Evolutionary conservation across 495 filamentous ascomycete species (phyloP).

Genomic region (Immersiella caudata): DNA sequence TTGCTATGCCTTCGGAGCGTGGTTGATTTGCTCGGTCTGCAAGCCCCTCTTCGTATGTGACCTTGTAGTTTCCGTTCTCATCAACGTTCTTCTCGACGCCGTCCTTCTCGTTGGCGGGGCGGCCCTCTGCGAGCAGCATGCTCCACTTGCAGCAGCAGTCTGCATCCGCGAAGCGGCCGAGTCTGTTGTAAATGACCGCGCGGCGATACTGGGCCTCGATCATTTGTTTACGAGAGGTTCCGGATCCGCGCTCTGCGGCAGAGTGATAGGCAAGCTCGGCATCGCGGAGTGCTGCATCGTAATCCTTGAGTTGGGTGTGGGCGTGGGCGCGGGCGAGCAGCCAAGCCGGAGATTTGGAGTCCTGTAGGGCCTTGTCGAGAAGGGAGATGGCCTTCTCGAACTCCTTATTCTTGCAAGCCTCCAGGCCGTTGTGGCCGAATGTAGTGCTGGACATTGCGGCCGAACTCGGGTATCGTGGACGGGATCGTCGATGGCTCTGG

Average conservation of each 20-base stretch:
- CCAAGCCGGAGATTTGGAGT: constrained; percentile 74
- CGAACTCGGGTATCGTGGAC: neutral
- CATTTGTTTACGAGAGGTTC: constrained; percentile 73
- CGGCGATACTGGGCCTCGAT: constrained; percentile 79
- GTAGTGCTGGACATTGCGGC: constrained; percentile 36
- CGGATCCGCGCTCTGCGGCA: constrained; percentile 65
- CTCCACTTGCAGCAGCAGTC: constrained; percentile 70
- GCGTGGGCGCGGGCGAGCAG: constrained; percentile 87
- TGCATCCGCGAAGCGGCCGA: constrained; percentile 76
- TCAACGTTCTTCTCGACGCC: constrained; percentile 45
- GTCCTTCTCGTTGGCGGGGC: constrained; percentile 44
- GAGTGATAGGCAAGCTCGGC: constrained; percentile 72
- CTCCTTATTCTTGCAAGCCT: constrained; percentile 65
- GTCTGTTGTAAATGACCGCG: constrained; percentile 69
- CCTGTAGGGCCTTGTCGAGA: constrained; percentile 74
- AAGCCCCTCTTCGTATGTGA: constrained; percentile 33
- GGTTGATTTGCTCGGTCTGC: constrained; percentile 8
- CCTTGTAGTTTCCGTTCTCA: constrained; percentile 43
- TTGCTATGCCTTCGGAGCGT: neutral
- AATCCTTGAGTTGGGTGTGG: constrained; percentile 62
- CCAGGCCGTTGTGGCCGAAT: constrained; percentile 44
- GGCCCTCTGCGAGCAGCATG: constrained; percentile 56
- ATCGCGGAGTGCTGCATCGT: constrained; percentile 69
- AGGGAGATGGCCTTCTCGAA: constrained; percentile 68
- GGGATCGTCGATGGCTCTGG: neutral